These are phyloP conservation scores for Microbotryomycetes sp. DNA, from an alignment of 1,284 basidiomycete species.

Conservation along the genomic window DNA sequence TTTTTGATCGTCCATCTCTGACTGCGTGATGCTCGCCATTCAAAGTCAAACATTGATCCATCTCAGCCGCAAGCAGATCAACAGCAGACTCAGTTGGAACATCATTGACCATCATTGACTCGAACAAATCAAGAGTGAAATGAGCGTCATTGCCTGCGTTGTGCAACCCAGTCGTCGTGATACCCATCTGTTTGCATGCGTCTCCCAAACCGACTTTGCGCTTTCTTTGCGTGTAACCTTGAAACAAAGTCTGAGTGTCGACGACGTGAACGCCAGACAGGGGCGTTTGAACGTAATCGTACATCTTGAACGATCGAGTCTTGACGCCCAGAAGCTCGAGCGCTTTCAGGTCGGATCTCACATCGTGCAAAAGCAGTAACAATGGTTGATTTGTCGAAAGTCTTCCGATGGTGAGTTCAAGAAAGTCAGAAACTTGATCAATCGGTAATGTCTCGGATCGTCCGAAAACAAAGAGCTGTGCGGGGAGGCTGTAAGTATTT, in stretches of 20 bases:
- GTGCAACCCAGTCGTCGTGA: constrained; percentile 51
- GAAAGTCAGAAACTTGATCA: constrained; percentile 51
- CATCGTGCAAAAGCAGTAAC: constrained; percentile 74
- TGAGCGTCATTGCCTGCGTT: constrained; percentile 76
- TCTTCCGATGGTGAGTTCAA: constrained; percentile 50
- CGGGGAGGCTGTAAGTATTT: too few relatives aligned
- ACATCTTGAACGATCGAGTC: constrained; percentile 51
- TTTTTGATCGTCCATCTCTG: too few relatives aligned
- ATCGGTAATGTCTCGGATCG: constrained; percentile 52
- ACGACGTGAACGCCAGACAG: constrained; percentile 56
- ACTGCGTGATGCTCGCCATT: background rate
- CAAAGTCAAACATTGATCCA: background rate
- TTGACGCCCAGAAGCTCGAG: constrained; percentile 53
- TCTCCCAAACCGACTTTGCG: constrained; percentile 53
- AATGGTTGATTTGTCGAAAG: constrained; percentile 51
- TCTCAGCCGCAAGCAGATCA: background rate
- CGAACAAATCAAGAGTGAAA: constrained; percentile 23
- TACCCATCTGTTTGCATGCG: constrained; percentile 56
- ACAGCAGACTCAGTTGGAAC: background rate
- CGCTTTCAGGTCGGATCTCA: constrained; percentile 63
- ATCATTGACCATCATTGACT: constrained; percentile 14
- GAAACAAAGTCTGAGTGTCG: constrained; percentile 66
- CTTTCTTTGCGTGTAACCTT: constrained; percentile 56
- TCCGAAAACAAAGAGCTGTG: constrained; percentile 63
- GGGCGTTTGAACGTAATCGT: constrained; percentile 43